A percentile compares a stretch with the other conserved stretches of the same genome.
phyloP scores from a whole-genome alignment of 2,329 filamentous ascomycete genomes.

The Pseudomassariella vexata region DNA sequence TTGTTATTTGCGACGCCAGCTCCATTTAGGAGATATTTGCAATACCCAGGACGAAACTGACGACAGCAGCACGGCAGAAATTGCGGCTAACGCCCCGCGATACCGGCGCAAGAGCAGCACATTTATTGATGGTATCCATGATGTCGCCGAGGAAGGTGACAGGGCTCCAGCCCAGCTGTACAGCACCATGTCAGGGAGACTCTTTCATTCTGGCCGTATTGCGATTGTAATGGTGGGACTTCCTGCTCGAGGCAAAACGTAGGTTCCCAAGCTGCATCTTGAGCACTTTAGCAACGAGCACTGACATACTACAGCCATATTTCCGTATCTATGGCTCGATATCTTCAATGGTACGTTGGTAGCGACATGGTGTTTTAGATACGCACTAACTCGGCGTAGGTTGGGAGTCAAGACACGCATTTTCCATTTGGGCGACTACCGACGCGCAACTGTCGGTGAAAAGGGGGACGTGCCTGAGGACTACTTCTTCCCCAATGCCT shows the following conservation, averaged over 20 bases:
- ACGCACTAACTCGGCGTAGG: conserved; percentile 38
- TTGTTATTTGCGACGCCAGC: conserved; percentile 7
- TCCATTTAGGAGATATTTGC: conserved; percentile 13
- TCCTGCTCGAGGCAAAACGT: conserved; percentile 93
- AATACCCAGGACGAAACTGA: conserved; percentile 21
- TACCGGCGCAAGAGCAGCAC: conserved; percentile 92
- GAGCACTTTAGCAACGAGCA: no score
- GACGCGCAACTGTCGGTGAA: conserved; percentile 80
- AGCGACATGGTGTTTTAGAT: not conserved
- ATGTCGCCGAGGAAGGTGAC: conserved; percentile 73
- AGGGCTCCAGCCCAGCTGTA: conserved; percentile 95
- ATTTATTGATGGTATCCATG: conserved; percentile 95
- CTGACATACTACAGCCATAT: conserved; percentile 60
- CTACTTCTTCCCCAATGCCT: conserved; percentile 96
- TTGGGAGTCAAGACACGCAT: conserved; percentile 96
- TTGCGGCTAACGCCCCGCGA: conserved; percentile 82
- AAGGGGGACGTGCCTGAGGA: conserved; percentile 86
- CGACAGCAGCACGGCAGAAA: conserved; percentile 70
- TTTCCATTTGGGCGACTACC: conserved; percentile 95
- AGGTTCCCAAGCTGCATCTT: conserved; percentile 27
- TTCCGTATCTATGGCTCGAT: conserved; percentile 89
- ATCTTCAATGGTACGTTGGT: conserved; percentile 70
- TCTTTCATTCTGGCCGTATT: conserved; percentile 96
- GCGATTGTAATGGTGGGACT: conserved; percentile 96
- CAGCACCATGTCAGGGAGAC: conserved; percentile 92